Percentiles rank a stretch among this genome's conserved stretches.
Conservation (phyloP, 768 basidiomycete species). For the Hemileccinum impolitum region DNA sequence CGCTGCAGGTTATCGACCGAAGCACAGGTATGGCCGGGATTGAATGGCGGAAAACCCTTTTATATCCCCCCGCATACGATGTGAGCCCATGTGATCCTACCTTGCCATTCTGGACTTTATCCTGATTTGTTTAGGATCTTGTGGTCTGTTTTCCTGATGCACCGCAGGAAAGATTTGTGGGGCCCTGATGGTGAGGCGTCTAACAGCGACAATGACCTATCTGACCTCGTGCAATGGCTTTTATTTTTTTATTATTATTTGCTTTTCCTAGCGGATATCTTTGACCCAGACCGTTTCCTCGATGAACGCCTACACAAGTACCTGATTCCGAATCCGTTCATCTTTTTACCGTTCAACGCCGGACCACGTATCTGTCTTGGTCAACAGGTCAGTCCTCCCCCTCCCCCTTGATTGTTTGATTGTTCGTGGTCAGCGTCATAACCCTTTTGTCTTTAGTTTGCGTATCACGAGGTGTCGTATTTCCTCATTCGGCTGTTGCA, state of each 20-base stretch:
- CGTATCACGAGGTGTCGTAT: slow-evolving; percentile 55
- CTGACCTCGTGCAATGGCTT: too few species aligned
- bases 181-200: slow-evolving; percentile 28
- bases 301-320: slow-evolving; percentile 54
- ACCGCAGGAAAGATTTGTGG: slow-evolving; percentile 28
- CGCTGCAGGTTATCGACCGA: slow-evolving; percentile 14
- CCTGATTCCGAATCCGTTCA: slow-evolving; percentile 57
- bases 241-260: too few species aligned
- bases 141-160: slow-evolving; percentile 33
- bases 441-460: slow-evolving; percentile 38
- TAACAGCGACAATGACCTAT: neutral
- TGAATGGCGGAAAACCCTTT: slow-evolving; percentile 40
- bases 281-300: slow-evolving; percentile 66
- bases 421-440: too few species aligned
- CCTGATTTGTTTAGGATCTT: neutral
- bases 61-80: slow-evolving; percentile 46
- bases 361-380: slow-evolving; percentile 65
- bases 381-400: slow-evolving; percentile 30
- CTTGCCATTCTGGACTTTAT: neutral
- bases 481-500: slow-evolving; percentile 53
- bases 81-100: slow-evolving; percentile 12
- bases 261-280: slow-evolving; percentile 30
- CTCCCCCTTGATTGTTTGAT: too few species aligned
- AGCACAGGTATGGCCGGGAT: slow-evolving; percentile 18
- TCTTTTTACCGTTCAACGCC: slow-evolving; percentile 68